Conservation (phyloP, 148 eudicot species). For the Rhododendron williamsianum region DNA sequence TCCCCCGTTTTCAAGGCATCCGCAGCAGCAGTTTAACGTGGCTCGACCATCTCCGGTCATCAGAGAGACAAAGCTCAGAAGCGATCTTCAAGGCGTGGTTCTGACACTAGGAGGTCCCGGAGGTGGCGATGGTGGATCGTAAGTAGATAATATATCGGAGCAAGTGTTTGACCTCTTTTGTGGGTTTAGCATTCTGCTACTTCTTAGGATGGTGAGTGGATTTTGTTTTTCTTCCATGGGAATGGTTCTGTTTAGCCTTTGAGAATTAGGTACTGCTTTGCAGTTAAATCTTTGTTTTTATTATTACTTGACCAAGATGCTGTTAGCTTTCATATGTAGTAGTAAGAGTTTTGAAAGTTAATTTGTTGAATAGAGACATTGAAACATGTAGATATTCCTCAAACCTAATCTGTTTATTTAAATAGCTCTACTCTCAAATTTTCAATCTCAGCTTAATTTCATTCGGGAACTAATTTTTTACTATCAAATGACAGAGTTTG, state of each 20-base stretch:
- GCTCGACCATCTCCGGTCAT: conserved; percentile 23
- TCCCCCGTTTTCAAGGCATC: conserved; percentile 17
- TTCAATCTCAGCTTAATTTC: no score
- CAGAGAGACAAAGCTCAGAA: conserved; percentile 33
- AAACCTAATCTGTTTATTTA: neutral
- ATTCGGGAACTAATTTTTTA: neutral
- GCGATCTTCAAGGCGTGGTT: conserved; percentile 72
- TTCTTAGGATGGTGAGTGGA: neutral
- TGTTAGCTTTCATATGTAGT: neutral
- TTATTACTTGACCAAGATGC: neutral
- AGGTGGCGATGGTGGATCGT: conserved; percentile 20
- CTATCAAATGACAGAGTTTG: no score
- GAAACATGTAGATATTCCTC: neutral
- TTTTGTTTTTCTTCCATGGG: neutral
- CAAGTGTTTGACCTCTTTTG: neutral
- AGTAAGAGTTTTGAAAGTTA: neutral
- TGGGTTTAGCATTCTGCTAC: neutral
- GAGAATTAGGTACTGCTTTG: conserved; percentile 1
- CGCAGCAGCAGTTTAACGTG: conserved; percentile 24
- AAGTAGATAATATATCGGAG: neutral
- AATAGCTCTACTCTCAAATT: neutral
- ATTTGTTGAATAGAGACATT: neutral
- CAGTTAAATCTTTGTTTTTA: neutral
- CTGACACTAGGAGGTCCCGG: conserved; percentile 83
- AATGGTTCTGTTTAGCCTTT: conserved; percentile 2